phyloP scores from a whole-genome alignment of 2,329 filamentous ascomycete species.

The Myriosclerotinia duriaeana region DNA sequence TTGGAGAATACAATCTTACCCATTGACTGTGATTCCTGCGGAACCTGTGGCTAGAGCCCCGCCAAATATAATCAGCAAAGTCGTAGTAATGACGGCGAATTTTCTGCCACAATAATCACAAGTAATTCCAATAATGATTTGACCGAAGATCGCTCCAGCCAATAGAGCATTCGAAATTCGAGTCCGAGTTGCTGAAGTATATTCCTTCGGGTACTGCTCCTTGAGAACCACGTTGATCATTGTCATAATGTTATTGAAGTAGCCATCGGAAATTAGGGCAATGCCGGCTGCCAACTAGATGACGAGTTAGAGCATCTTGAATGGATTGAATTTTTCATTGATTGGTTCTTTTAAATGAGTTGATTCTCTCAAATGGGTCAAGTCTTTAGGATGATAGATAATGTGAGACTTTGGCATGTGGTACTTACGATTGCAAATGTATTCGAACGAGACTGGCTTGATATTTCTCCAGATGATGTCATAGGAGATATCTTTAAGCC shows the following conservation, averaged over 20 bases:
- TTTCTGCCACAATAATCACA: constrained; percentile 50
- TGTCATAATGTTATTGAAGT: constrained; percentile 43
- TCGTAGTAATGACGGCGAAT: constrained; percentile 48
- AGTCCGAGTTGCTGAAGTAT: constrained; percentile 41
- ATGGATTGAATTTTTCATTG: not conserved
- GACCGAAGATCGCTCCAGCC: constrained; percentile 46
- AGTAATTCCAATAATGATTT: constrained; percentile 45
- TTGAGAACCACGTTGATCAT: constrained; percentile 41
- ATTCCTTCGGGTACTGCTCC: constrained; percentile 34
- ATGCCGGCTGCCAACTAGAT: constrained; percentile 37
- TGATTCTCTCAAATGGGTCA: too few relatives aligned
- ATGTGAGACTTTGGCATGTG: too few relatives aligned
- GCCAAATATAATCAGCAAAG: constrained; percentile 48
- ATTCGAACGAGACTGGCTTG: constrained; percentile 36
- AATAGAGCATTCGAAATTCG: constrained; percentile 45
- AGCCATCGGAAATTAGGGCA: constrained; percentile 41
- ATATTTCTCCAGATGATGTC: constrained; percentile 21
- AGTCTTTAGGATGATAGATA: too few relatives aligned
- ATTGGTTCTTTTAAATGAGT: too few relatives aligned
- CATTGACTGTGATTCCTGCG: constrained; percentile 47
- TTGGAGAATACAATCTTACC: constrained; percentile 18
- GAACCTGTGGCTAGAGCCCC: constrained; percentile 47
- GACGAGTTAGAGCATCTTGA: not conserved
- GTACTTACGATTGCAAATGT: constrained; percentile 36
- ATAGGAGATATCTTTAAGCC: too few relatives aligned